Base-by-base conservation (phyloP, 2,329 filamentous ascomycete genomes). In the Penicillium sp. region DNA sequence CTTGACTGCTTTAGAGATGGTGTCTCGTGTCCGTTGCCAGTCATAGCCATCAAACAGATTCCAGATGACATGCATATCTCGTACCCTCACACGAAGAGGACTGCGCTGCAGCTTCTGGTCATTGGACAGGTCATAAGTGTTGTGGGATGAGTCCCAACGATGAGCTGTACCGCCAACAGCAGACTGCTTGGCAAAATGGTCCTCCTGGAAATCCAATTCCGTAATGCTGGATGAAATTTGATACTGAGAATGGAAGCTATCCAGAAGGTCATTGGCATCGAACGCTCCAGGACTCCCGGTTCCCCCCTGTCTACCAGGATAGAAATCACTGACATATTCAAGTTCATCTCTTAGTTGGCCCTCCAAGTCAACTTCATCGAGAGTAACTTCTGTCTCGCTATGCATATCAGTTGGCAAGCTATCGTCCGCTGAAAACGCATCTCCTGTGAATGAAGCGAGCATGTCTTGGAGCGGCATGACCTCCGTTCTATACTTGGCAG, bases 11-110 rank as follows among this genome's bases (percentile, higher is more conserved):
- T 93, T 89, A 22, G 87, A 86, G 54, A 99, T 96, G 4, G 88
- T 85, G 59, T 94, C 89, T 42, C 93, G 84, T 0, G 95, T 99
- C 42, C 85, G 83, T 63, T 87, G 84, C 95, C 95, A 99, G 73
- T 99, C 95, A 70, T 96, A 99, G 1, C 94, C 94, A 77, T 99
- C 94, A 72, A 94, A 97, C 1, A 99, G 79, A 68, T 99, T 96
- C 94, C 94, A 99, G 56, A 97, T 97, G 49, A 97, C 79, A 69
- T 97, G 91, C 6, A 96, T 87, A 68, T 97, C 91, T 25, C 90
- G 87, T 15, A 97, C 82, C 5, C 86, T 85, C 2, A 97, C 80
- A 60, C 86, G 87, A 14, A 99, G 75, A 6, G 93, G 90, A 58
- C 88, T 90, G 51, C 80, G 81, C 37, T 81, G 80, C 8, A 87